These are phyloP conservation scores for Hamamelis virginiana DNA, from an alignment of 164 flowering plant genomes.

Conservation along the genomic window DNA sequence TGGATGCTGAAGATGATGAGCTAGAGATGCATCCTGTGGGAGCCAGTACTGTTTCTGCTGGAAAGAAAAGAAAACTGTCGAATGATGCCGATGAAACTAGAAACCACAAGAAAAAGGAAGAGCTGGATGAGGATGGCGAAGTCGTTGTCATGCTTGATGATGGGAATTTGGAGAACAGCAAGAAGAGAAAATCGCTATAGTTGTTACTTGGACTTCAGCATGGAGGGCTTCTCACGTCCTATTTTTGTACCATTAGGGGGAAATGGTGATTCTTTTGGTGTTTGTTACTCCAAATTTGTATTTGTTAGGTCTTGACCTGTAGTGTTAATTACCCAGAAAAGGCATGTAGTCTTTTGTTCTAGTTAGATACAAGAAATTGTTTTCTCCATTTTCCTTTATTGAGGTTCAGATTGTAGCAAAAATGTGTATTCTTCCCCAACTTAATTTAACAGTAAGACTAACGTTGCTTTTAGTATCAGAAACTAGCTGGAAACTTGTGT, in stretches of 20 bases:
- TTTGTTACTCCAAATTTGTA: constrained; percentile 6
- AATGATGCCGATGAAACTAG: constrained; percentile 15
- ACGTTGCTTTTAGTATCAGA: background rate
- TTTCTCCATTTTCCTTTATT: constrained; percentile 5
- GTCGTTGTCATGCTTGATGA: constrained; percentile 44
- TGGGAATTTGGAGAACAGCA: constrained; percentile 23
- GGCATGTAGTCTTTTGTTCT: background rate
- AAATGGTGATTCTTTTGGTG: constrained; percentile 27
- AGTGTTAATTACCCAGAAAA: background rate
- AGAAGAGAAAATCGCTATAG: constrained; percentile 52
- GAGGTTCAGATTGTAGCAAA: background rate
- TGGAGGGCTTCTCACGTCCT: constrained; percentile 7
- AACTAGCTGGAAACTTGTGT: background rate
- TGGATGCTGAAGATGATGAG: constrained; percentile 39
- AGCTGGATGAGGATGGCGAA: constrained; percentile 39
- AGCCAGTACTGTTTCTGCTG: constrained; percentile 21
- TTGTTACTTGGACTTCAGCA: background rate
- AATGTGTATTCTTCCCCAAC: constrained; percentile 14
- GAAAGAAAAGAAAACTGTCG: constrained; percentile 59
- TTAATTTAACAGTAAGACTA: constrained; percentile 7
- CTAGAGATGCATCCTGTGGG: constrained; percentile 27
- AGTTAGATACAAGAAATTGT: constrained; percentile 10
- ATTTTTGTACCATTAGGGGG: constrained; percentile 34
- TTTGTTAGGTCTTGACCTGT: constrained; percentile 14
- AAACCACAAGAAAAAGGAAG: constrained; percentile 24